These are phyloP conservation scores for Forsythia suspensa DNA, from an alignment of 257 asterid species.

Conservation along the genomic window DNA sequence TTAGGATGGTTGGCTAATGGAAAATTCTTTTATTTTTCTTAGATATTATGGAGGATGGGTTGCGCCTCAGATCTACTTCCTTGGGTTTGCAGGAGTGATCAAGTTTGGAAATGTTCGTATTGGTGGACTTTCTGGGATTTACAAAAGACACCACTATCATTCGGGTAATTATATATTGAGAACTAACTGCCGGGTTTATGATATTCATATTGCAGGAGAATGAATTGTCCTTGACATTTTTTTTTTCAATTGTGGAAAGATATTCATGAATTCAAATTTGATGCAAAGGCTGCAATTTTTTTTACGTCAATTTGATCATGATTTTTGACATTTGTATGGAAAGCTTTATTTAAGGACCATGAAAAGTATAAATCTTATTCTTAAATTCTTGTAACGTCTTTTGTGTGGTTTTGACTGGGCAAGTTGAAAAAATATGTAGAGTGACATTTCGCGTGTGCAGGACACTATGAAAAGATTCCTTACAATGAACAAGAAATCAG, in stretches of 20 bases:
- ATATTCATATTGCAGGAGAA: background rate
- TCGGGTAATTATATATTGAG: constrained; percentile 44
- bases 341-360: background rate
- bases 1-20: constrained; percentile 25
- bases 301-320: background rate
- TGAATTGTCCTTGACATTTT: constrained; percentile 1
- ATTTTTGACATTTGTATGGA: background rate
- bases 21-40: constrained; percentile 25
- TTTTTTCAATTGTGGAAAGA: background rate
- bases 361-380: background rate
- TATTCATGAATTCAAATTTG: background rate
- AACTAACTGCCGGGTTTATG: constrained; percentile 4
- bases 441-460: constrained; percentile 48
- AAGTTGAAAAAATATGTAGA: constrained; percentile 1
- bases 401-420: constrained; percentile 14
- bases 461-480: constrained; percentile 87
- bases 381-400: background rate
- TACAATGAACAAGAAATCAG: constrained; percentile 75
- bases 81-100: constrained; percentile 88
- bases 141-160: constrained; percentile 62
- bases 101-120: constrained; percentile 94
- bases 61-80: constrained; percentile 90
- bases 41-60: constrained; percentile 99
- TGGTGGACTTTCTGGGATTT: constrained; percentile 95
- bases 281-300: background rate